Evolutionary conservation across 2,329 filamentous ascomycete genomes (phyloP), one percentile per base, ranked within the genome.

Genomic region (Microcyclospora pomicola): DNA sequence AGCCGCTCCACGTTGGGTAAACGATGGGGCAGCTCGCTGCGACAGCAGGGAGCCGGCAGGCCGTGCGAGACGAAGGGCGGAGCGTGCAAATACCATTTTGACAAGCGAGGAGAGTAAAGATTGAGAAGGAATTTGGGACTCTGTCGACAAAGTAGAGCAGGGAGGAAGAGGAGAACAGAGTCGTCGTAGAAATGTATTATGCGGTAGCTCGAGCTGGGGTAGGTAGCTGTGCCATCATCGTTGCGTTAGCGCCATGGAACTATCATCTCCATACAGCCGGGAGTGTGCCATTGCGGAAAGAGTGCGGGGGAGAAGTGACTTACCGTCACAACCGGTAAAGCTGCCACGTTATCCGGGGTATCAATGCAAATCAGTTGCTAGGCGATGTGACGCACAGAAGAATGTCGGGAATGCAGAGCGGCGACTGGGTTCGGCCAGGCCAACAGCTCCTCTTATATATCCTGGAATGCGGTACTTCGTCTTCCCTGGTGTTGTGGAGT

Each of bases 61-160:
- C 47, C 71, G 71, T 50, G 66, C 65, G 45, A 75, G 65, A 59
- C 73, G 69, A 42, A 72, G 64, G 56, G 72, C 63, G 55, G 72
- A 73, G 59, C 73, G 71, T 58, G 72, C 58, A 71, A 80, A 75
- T 80, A 66, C 68, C 53, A 69, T 69, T 51, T 58, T 75, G 59
- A 60, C 42, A 38, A 34, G 13, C 27, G 27, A 19, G 12, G 7
- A 16, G 9, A 24, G 24, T 31, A 31, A n/a, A 27, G 30, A 16
- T 27, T n/a, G 12, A 12, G 15, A 9, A 19, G 31, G 15, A 13
- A 5, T 24, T 24, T 24, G 19, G 19, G 19, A 24, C 5, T 4
- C 7, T 24, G 19, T 4, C 19, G 19, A 24, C 19, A 24, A n/a
- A 24, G 19, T 5, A 24, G 7, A 32, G 40, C 27, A 37, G 40